Evolutionary conservation across 2,329 filamentous ascomycete species (phyloP), one percentile per base, ranked within the genome.

Genomic region (Magnaporthales sp.): DNA sequence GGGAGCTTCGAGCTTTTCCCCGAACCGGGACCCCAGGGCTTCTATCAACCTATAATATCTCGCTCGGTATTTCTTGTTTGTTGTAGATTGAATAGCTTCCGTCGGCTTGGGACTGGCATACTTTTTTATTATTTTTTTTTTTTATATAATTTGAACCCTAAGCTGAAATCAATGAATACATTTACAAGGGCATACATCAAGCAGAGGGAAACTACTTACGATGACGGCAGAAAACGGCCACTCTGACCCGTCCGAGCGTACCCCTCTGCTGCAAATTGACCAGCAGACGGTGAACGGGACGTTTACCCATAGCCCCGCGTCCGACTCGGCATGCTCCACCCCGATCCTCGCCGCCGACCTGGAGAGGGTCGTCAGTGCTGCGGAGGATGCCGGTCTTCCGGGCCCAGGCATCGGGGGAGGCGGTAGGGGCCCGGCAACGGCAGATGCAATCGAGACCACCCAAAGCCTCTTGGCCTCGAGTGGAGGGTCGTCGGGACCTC

Each of bases 401-500:
- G 31, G 65, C 65, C 56, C 54, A 19, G 31, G 31, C 4, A 24
- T 66, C 58, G 54, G 65, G 15, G 31, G 65, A 11, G 64, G 29
- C 10, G 62, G 19, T 9, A 29, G 30, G 13, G 30, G 32, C 27
- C n/a, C n/a, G n/a, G n/a, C n/a, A n/a, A n/a, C n/a, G n/a, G n/a
- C n/a, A n/a, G 38, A 24, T 62, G 62, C 29, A n/a, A 31, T 26
- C 27, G 46, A 67, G 51, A 31, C 19, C 24, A 8, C n/a, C n/a
- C n/a, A 32, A 29, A 61, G 32, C 58, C 15, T 29, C 13, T 67
- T 67, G 51, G 13, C 46, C 9, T 15, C 27, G 9, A 54, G 30
- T 3, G 70, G 71, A 26, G 72, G 72, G 22, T 67, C 71, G 61
- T 72, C 72, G n/a, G 70, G 71, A 62, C 72, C 75, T 71, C 72